Base-by-base conservation (phyloP, 768 basidiomycete species). In the Russula olivacea region DNA sequence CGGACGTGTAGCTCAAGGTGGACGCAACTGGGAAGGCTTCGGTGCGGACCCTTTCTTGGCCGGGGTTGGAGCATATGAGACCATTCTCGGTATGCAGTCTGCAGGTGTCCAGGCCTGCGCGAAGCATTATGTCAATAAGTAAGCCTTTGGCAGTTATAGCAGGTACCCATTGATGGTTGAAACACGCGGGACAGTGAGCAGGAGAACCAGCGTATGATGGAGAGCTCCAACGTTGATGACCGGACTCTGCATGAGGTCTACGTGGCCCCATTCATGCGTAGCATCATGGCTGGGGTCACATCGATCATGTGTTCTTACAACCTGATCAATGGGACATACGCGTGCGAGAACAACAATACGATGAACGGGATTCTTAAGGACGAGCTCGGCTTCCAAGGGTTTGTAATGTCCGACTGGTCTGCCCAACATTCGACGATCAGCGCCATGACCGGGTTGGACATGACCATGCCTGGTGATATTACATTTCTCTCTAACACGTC, bases 11-110 rank as follows among this genome's bases (percentile, higher is more conserved):
- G 85, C 89, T 3, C 78, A 83, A 66, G 91, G 88, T 8, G 94
- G 94, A 19, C 79, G 94, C 32, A 93, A 94, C 73, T 96, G 92
- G 91, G 94, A 96, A 78, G 92, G 91, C n/a, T 94, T 93, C 61
- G 93, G 93, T 34, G 91, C 82, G 11, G 94, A 97, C 72, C 94
- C 94, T 0, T 96, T 84, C 76, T 76, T 96, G 17, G 69, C 82
- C n/a, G 92, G 94, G 14, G 91, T 91, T 70, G 77, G 79, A 1
- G 82, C 86, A 4, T 88, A 85, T 61, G 89, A 93, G 73, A 95
- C 92, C 0, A 83, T 95, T 58, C 75, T 89, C 19, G 93, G 93
- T 8, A 74, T 95, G 76, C 93, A 97, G 70, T 69, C 76, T 25
- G 80, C 75, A 10, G 93, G 93, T 43, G 88, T 93, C 0, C 89